Conservation (phyloP, 2,329 filamentous ascomycete species). For the Sphaerulina populicola region DNA sequence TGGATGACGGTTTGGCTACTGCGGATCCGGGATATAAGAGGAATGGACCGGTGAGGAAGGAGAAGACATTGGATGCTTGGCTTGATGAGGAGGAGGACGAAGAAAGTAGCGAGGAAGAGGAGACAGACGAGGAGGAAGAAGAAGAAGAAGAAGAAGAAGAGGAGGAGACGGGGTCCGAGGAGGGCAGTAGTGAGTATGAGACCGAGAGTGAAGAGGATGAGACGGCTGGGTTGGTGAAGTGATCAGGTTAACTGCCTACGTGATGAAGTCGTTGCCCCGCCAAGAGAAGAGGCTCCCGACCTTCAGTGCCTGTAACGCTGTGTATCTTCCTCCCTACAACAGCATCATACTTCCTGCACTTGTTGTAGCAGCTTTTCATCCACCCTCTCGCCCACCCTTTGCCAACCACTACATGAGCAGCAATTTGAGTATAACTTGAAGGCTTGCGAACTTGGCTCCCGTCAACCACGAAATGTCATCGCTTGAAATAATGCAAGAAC, state of each 20-base stretch:
- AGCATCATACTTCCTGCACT: too few relatives aligned
- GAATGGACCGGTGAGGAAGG: conserved; percentile 46
- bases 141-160: conserved; percentile 45
- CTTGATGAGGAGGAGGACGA: conserved; percentile 62
- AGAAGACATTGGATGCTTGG: conserved; percentile 89
- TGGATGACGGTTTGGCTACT: conserved; percentile 50
- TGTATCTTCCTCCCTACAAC: too few relatives aligned
- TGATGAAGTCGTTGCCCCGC: background rate
- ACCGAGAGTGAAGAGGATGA: conserved; percentile 40
- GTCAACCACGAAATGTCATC: too few relatives aligned
- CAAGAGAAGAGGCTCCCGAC: too few relatives aligned
- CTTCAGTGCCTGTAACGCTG: too few relatives aligned
- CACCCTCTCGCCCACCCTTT: too few relatives aligned
- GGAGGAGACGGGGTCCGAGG: conserved; percentile 38
- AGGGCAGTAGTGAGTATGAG: conserved; percentile 46
- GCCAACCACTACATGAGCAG: too few relatives aligned
- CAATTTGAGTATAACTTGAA: too few relatives aligned
- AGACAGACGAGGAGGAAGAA: conserved; percentile 23
- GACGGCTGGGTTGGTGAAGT: conserved; percentile 9
- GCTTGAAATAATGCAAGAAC: too few relatives aligned
- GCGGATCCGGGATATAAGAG: conserved; percentile 38
- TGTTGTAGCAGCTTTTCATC: too few relatives aligned
- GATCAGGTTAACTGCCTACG: background rate
- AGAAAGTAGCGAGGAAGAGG: conserved; percentile 42
- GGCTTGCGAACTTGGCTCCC: too few relatives aligned